phyloP scores from a whole-genome alignment of 1,139 yeast genomes.

The Komagataea norvegica region DNA sequence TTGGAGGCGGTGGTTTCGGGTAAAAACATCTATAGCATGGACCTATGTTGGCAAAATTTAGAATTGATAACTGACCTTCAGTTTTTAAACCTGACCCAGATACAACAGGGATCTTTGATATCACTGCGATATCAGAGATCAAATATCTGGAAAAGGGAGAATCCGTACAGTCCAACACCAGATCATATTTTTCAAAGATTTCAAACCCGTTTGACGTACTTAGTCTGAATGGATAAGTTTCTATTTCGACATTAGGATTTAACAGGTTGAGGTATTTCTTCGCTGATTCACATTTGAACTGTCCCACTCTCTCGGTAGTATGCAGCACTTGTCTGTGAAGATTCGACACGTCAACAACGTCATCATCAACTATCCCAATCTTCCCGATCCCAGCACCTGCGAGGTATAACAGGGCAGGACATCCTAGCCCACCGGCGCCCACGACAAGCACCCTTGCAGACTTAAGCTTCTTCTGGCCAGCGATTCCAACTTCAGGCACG shows the following conservation, averaged over 20 bases:
- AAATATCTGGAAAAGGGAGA: slow-evolving; percentile 85
- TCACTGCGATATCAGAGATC: slow-evolving; percentile 79
- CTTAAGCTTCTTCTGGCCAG: slow-evolving; percentile 57
- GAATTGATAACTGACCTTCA: slow-evolving; percentile 82
- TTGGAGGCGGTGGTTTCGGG: slow-evolving; percentile 87
- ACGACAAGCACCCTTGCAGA: slow-evolving; percentile 61
- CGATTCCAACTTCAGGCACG: slow-evolving; percentile 49
- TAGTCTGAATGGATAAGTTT: slow-evolving; percentile 49
- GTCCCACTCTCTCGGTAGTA: slow-evolving; percentile 59
- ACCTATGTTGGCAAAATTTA: slow-evolving; percentile 63
- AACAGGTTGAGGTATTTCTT: slow-evolving; percentile 43
- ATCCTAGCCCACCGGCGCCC: slow-evolving; percentile 97
- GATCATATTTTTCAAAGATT: slow-evolving; percentile 60
- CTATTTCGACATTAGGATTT: slow-evolving; percentile 63
- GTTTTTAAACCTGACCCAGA: slow-evolving; percentile 91
- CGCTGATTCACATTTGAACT: slow-evolving; percentile 77
- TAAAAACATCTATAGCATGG: slow-evolving; percentile 96
- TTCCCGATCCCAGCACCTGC: slow-evolving; percentile 86
- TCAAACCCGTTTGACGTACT: slow-evolving; percentile 55
- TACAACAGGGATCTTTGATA: slow-evolving; percentile 64
- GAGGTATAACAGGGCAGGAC: slow-evolving; percentile 82
- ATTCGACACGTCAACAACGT: slow-evolving; percentile 77
- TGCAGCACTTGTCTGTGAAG: slow-evolving; percentile 89
- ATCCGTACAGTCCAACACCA: slow-evolving; percentile 91
- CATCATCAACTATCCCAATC: slow-evolving; percentile 85